Conservation (phyloP, 768 basidiomycete genomes). For the Leucocoprinus birnbaumii region DNA sequence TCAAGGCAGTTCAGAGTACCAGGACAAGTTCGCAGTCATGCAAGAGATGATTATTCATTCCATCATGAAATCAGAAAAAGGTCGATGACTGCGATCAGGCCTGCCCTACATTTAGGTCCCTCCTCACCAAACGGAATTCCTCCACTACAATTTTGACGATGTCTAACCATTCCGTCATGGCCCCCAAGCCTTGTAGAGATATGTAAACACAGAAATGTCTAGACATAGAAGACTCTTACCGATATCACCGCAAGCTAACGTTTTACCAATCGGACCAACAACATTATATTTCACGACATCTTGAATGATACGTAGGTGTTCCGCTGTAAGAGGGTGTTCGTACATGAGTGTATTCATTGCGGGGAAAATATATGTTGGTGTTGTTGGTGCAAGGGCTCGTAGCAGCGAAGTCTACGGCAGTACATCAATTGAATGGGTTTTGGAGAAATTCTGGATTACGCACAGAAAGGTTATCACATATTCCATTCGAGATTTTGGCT, state of each 20-base stretch:
- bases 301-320: constrained; percentile 73
- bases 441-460: constrained; percentile 15
- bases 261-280: constrained; percentile 85
- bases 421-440: background rate
- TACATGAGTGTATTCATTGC: constrained; percentile 99
- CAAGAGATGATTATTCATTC: no score
- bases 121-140: constrained; percentile 33
- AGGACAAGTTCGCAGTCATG: no score
- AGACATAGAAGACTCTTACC: constrained; percentile 67
- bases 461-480: constrained; percentile 90
- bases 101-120: background rate
- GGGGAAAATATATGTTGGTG: constrained; percentile 88
- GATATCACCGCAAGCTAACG: constrained; percentile 87
- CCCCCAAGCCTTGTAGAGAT: constrained; percentile 65
- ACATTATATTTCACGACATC: constrained; percentile 80
- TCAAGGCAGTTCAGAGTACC: no score
- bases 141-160: constrained; percentile 75
- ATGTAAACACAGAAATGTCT: background rate
- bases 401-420: constrained; percentile 66
- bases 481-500: constrained; percentile 84
- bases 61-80: no score
- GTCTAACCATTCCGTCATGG: constrained; percentile 96
- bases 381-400: constrained; percentile 78
- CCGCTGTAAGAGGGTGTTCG: constrained; percentile 84
- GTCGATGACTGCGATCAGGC: background rate